A percentile compares a stretch with the other conserved stretches of the same genome.
phyloP scores from a whole-genome alignment of 805 yeast genomes.

The Cyberlindnera petersonii region DNA sequence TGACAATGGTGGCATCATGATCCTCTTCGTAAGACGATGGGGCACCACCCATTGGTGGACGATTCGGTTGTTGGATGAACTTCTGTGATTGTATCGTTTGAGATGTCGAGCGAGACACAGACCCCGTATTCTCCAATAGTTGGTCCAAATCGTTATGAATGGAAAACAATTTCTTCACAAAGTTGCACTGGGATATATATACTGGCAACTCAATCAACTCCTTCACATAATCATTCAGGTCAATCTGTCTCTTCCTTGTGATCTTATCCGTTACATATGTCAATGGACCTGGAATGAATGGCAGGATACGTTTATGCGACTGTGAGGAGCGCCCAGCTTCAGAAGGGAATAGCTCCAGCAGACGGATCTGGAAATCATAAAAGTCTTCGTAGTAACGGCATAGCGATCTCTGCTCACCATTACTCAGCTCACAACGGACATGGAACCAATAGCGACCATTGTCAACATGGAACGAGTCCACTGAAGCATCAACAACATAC shows the following conservation, averaged over 20 bases:
- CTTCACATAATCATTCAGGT: conserved; percentile 52
- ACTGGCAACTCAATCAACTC: conserved; percentile 67
- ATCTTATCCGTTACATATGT: conserved; percentile 82
- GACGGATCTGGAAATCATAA: conserved; percentile 83
- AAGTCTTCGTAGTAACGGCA: conserved; percentile 94
- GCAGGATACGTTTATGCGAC: conserved; percentile 73
- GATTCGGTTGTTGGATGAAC: conserved; percentile 10
- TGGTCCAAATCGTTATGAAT: conserved; percentile 37
- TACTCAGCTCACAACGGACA: conserved; percentile 59
- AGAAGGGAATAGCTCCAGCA: conserved; percentile 79
- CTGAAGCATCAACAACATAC: conserved; percentile 48
- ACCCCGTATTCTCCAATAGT: too few species aligned
- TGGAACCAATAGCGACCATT: conserved; percentile 89
- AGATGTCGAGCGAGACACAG: too few species aligned
- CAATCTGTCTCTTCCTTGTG: conserved; percentile 50
- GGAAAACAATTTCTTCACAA: conserved; percentile 69
- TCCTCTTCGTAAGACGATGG: conserved; percentile 11
- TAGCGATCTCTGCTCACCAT: conserved; percentile 65
- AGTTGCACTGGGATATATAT: conserved; percentile 65
- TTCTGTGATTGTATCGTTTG: conserved; percentile 5
- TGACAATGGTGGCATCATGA: conserved; percentile 30
- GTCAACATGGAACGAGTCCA: conserved; percentile 74
- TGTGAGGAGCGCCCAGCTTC: conserved; percentile 83
- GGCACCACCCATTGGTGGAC: conserved; percentile 1
- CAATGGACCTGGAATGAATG: conserved; percentile 94